A percentile compares a stretch with the other conserved stretches of the same genome.
Conservation (phyloP, 768 basidiomycete genomes). For the Collybia sordida region DNA sequence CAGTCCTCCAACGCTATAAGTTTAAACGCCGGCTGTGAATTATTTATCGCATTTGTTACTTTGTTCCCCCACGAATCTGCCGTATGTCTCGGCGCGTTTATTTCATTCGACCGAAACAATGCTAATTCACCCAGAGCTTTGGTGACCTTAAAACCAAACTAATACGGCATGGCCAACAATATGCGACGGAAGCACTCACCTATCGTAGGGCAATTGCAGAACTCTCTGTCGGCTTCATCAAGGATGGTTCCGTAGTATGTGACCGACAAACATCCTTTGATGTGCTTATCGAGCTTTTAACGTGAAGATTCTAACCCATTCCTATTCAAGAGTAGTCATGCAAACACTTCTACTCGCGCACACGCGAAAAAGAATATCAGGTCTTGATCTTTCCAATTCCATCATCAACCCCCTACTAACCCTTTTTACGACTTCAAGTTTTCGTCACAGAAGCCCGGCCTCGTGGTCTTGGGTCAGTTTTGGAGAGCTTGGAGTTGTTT, state of each 20-base stretch:
- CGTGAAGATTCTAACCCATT: constrained; percentile 90
- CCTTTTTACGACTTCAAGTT: constrained; percentile 41
- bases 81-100: constrained; percentile 42
- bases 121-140: constrained; percentile 59
- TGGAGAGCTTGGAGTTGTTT: constrained; percentile 16
- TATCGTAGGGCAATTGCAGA: constrained; percentile 91
- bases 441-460: constrained; percentile 97
- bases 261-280: not conserved
- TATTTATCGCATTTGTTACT: constrained; percentile 89
- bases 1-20: constrained; percentile 79
- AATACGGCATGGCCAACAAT: constrained; percentile 76
- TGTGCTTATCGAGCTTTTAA: constrained; percentile 8
- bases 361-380: constrained; percentile 87
- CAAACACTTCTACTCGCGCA: constrained; percentile 90
- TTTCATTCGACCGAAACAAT: constrained; percentile 10
- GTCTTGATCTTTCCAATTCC: constrained; percentile 27
- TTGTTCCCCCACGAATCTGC: constrained; percentile 79
- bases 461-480: constrained; percentile 76
- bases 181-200: constrained; percentile 74
- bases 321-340: constrained; percentile 94
- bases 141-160: constrained; percentile 80
- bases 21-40: constrained; percentile 84
- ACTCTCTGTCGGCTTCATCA: constrained; percentile 88
- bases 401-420: constrained; percentile 9
- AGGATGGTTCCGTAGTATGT: constrained; percentile 87